These are phyloP conservation scores for Hyaloscypha finlandica DNA, from an alignment of 495 filamentous ascomycete species.

Conservation along the genomic window DNA sequence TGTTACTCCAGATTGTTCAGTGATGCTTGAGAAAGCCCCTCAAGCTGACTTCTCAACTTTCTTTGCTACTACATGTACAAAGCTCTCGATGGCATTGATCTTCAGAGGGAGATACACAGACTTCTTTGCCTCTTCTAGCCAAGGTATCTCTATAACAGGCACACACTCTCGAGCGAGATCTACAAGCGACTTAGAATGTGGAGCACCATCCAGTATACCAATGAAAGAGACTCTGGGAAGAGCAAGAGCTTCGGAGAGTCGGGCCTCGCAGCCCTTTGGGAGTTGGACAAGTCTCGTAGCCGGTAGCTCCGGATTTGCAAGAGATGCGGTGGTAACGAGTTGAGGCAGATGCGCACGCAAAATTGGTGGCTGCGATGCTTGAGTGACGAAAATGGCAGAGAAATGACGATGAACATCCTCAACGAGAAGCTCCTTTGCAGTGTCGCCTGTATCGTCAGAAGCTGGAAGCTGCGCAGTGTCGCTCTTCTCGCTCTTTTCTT, in stretches of 20 bases:
- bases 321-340: conserved; percentile 53
- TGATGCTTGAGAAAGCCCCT: not conserved
- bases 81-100: conserved; percentile 31
- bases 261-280: conserved; percentile 50
- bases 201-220: conserved; percentile 42
- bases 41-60: conserved; percentile 1
- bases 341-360: conserved; percentile 62
- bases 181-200: conserved; percentile 24
- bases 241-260: conserved; percentile 50
- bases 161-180: conserved; percentile 24
- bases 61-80: conserved; percentile 15
- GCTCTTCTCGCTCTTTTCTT: not conserved
- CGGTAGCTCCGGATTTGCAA: conserved; percentile 37
- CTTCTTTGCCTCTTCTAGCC: conserved; percentile 27
- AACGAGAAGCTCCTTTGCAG: not conserved
- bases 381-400: conserved; percentile 54
- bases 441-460: no score
- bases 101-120: conserved; percentile 29
- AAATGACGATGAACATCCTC: conserved; percentile 30
- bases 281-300: conserved; percentile 57
- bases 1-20: no score
- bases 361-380: conserved; percentile 48
- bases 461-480: not conserved
- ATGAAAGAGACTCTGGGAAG: conserved; percentile 61
- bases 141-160: conserved; percentile 34